Conservation (phyloP, 352 stramenopile species). For the Phytophthora sojae region DNA sequence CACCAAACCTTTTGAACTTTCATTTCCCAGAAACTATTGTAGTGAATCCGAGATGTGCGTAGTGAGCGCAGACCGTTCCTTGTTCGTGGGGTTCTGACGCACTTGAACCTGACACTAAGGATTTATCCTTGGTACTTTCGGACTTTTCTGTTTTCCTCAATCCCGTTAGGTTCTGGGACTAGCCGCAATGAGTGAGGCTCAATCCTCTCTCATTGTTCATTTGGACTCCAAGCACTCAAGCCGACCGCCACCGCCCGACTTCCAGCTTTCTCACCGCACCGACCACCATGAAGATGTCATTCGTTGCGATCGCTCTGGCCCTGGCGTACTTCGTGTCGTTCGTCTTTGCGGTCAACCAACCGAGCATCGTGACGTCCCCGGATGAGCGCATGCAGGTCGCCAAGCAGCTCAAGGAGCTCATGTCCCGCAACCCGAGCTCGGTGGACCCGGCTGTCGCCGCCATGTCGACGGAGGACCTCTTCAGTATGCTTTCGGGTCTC, state of each 20-base stretch:
- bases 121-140: slow-evolving; percentile 1
- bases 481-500: slow-evolving; percentile 8
- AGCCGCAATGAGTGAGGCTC: background rate
- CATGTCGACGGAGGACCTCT: slow-evolving; percentile 18
- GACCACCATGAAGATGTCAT: slow-evolving; percentile 8
- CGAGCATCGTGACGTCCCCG: background rate
- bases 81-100: background rate
- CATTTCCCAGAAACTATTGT: too few species aligned
- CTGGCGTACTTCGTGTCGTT: slow-evolving; percentile 12
- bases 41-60: too few species aligned
- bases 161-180: background rate
- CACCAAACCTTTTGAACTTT: too few species aligned
- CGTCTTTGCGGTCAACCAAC: slow-evolving; percentile 16
- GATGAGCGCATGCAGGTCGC: slow-evolving; percentile 20
- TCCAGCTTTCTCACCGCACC: background rate
- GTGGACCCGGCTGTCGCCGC: background rate
- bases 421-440: background rate
- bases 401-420: slow-evolving; percentile 15
- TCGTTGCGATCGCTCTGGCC: slow-evolving; percentile 2
- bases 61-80: too few species aligned
- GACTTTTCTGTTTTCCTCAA: background rate
- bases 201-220: background rate
- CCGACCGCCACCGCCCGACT: background rate
- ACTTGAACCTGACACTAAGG: background rate
- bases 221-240: slow-evolving; percentile 6